Conservation (phyloP, 352 stramenopile species). For the Globisporangium canariense region DNA sequence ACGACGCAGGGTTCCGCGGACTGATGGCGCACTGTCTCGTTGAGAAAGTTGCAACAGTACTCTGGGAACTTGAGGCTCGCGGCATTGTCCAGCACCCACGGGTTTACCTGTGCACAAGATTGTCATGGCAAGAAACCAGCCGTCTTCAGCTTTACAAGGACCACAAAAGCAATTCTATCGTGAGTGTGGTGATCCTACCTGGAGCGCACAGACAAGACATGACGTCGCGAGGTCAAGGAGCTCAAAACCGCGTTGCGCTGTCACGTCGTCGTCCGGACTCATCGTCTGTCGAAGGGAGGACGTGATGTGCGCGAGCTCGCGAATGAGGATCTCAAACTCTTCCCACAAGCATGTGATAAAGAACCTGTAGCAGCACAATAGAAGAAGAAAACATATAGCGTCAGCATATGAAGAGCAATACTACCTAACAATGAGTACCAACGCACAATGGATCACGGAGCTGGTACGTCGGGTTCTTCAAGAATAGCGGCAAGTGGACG, state of each 20-base stretch:
- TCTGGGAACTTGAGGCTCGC: slow-evolving; percentile 57
- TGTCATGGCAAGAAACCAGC: neutral
- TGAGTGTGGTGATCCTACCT: slow-evolving; percentile 35
- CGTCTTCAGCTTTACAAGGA: neutral
- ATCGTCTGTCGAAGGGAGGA: slow-evolving; percentile 60
- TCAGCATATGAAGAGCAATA: too few relatives aligned
- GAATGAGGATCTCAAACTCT: slow-evolving; percentile 73
- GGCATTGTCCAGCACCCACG: slow-evolving; percentile 50
- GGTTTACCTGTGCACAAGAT: slow-evolving; percentile 43
- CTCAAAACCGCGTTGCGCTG: slow-evolving; percentile 59
- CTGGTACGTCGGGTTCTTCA: slow-evolving; percentile 91
- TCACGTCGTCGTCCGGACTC: slow-evolving; percentile 59
- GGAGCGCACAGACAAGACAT: slow-evolving; percentile 71
- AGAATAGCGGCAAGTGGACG: slow-evolving; percentile 91
- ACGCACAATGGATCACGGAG: slow-evolving; percentile 88
- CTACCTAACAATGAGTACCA: too few relatives aligned
- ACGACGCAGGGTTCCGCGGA: slow-evolving; percentile 59
- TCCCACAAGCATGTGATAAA: slow-evolving; percentile 79
- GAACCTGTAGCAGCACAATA: slow-evolving; percentile 30
- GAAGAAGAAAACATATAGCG: too few relatives aligned
- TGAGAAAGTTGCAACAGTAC: slow-evolving; percentile 64
- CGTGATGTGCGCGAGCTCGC: slow-evolving; percentile 63
- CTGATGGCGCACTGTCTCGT: slow-evolving; percentile 60
- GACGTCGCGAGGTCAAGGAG: slow-evolving; percentile 72
- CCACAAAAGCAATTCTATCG: neutral